Base-by-base conservation (phyloP, 345 rosid genomes). In the Corchorus capsularis region DNA sequence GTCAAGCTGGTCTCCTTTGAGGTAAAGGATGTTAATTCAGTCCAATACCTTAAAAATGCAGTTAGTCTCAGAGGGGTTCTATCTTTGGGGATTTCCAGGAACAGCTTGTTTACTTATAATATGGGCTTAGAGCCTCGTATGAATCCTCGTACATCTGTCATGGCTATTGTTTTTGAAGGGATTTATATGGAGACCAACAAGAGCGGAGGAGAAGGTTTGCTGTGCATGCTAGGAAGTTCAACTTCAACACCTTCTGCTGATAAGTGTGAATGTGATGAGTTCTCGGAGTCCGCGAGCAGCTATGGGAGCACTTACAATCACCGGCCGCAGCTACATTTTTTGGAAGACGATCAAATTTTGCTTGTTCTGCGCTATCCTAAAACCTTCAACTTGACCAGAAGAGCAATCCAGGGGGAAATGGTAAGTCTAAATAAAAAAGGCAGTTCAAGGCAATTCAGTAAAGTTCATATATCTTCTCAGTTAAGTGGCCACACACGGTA, bases 271-370 rank as follows among this genome's bases (percentile, higher is more conserved):
- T 8, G 56, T 6, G 37, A 22, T 1, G 56, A 15, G 43, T 47
- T 68, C 56, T 27, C 56, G 43, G 57, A 1, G 72, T 9, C 22
- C 14, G 34, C 14, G 37, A n/a, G 16, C 11, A 55, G 11, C n/a
- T 22, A 11, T 17, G 50, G 5, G 35, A n/a, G 32, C 16, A 5
- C 11, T 15, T 27, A 2, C 34, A 0, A 1, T 37, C 12, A 53
- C 0, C 32, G 5, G n/a, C 46, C 16, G 41, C 46, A 14, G 41
- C 5, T 19, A 8, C 20, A 14, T 47, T 71, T 54, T 49, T 39
- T 54, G 17, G 49, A 71, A 71, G 74, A 54, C 54, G 74, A 71
- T 54, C 45, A 39, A 11, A 43, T 71, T 54, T 54, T 71, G 74
- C 61, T 71, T 53, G 19, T 71, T 53, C 63, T 52, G 17, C 74